A percentile compares a stretch with the other conserved stretches of the same genome.
Evolutionary conservation across 2,329 filamentous ascomycete species (phyloP).

Genomic region (Coleophoma crateriformis): DNA sequence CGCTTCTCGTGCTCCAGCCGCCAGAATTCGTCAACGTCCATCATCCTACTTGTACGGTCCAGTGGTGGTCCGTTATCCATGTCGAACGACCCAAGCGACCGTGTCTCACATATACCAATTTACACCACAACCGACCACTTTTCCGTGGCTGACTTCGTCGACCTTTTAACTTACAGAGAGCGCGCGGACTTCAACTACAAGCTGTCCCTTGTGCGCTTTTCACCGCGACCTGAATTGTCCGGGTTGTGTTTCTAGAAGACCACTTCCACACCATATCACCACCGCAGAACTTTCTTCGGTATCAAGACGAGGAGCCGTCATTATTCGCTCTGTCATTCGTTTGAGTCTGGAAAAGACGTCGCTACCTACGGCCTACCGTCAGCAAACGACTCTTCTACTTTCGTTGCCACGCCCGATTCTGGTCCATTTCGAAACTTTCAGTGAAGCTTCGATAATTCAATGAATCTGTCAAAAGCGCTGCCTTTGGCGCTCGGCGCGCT

Average conservation of each 20-base stretch:
- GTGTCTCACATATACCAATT: conserved; percentile 14
- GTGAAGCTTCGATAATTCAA: conserved; percentile 6
- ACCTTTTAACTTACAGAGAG: conserved; percentile 1
- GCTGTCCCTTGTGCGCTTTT: conserved; percentile 12
- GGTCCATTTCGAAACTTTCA: not conserved
- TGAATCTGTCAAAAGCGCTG: conserved; percentile 16
- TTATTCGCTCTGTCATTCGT: conserved; percentile 20
- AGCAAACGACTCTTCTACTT: conserved; percentile 6
- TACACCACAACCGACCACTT: conserved; percentile 3
- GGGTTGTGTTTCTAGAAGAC: conserved; percentile 10
- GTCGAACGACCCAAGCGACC: conserved; percentile 17
- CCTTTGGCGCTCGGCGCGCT: conserved; percentile 20
- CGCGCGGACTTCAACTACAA: conserved; percentile 8
- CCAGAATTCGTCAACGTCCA: not conserved
- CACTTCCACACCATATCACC: conserved; percentile 3
- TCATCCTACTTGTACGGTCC: conserved; percentile 7
- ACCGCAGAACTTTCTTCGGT: conserved; percentile 4
- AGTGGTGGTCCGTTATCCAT: conserved; percentile 19
- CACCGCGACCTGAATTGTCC: conserved; percentile 7
- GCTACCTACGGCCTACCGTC: not conserved
- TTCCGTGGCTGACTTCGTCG: not conserved
- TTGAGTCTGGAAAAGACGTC: conserved; percentile 10
- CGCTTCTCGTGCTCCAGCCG: no score
- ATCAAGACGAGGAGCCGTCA: conserved; percentile 8
- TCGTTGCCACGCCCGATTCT: conserved; percentile 2